Evolutionary conservation across 208 protist species (phyloP), one percentile per base, ranked within the genome.

Genomic region (Leishmania mexicana): DNA sequence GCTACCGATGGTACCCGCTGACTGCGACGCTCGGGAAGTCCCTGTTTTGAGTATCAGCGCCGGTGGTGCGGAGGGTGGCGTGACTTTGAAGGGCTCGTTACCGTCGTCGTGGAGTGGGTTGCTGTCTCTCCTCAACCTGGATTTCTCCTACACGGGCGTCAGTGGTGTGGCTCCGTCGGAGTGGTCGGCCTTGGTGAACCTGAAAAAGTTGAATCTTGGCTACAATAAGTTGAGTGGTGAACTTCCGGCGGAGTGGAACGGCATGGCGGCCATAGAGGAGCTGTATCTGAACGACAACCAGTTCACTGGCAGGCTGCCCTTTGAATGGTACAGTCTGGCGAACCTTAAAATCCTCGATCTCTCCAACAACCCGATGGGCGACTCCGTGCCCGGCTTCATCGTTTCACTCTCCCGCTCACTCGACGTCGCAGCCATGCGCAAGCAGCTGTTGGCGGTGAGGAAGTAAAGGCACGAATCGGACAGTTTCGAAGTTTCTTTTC

Each of bases 241-340:
- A 7, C 65, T 80, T 0, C 77, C 77, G 11, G 11, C 35, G 0
- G 19, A 24, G 8, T 80, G 77, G 77, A 60, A 31, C 11, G n/a
- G 6, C 28, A 75, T 80, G 77, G 21, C 1, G 0, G 3, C 51
- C 21, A 13, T 80, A 49, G 49, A 51, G 31, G 65, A 80, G 51
- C 64, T 80, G 28, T 75, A 17, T 6, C 60, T 80, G 11, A 74
- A 80, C 49, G 31, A 64, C 51, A 80, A 79, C 76, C 10, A 53
- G 17, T 67, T 79, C 15, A 79, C 45, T 13, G 70, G 70, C 17
- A 35, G 13, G 10, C 0, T 80, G 2, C 76, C 76, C 0, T 5
- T 60, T 3, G 60, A 72, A 47, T 80, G 76, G 76, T 58, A 21
- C 13, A 11, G 0, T 1, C 74, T 80, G 76, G 40, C 47, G 8